Base-by-base conservation (phyloP, 345 rosid species). In the Noccaea bulbosa region DNA sequence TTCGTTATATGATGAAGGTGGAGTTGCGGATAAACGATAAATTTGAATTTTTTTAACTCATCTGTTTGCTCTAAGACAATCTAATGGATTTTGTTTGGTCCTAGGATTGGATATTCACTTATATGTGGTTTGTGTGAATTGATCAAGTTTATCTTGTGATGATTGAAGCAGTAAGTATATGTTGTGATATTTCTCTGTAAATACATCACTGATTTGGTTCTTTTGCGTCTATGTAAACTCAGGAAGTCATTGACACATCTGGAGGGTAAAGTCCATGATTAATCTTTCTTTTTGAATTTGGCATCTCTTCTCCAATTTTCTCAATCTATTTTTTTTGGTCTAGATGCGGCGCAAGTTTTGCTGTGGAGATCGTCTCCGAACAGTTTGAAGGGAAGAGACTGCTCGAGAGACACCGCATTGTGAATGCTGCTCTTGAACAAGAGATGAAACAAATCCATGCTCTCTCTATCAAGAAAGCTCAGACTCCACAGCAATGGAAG, bases 381-480 rank as follows among this genome's bases (percentile, higher is more conserved):
- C 83, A 88, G 68, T 93, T 93, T 24, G 86, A 88, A 78, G 98
- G 90, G 62, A 93, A 93, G 86, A 83, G 89, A 70, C 67, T 93
- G 83, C 83, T 93, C 35, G 98, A 87, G 73, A 86, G 98, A 82
- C 97, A 90, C 71, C 79, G 96, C 22, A 65, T 87, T 15, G 96
- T 90, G 62, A 93, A 93, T 9, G 81, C 85, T 11, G 90, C 96
- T 20, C 77, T 93, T 32, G 89, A 81, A 59, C 90, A 84, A 80
- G 97, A 93, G 83, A 84, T 93, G 89, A 87, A 87, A 79, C 70
- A 90, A 77, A 93, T 93, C 45, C 98, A 93, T 66, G 97, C 98
- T 38, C 91, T 90, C 52, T 93, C 97, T 2, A 90, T 90, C 11
- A 87, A 82, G 81, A 93, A 87, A 82, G 89, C 90, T 47, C 55